phyloP scores from a whole-genome alignment of 2,329 filamentous ascomycete species.

The Clonostachys rosea region DNA sequence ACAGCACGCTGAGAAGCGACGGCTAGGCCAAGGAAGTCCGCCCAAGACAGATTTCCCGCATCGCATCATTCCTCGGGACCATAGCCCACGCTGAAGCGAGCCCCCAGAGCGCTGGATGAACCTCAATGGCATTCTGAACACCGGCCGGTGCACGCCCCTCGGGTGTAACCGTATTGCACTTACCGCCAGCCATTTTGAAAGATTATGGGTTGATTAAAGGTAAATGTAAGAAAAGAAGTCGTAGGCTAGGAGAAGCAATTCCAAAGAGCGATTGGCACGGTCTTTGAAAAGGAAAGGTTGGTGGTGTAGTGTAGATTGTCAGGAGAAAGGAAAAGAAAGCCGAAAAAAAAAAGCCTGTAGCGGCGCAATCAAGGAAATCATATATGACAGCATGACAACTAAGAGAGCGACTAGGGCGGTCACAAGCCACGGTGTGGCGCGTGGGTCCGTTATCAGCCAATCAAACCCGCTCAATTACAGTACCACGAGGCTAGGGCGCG shows the following conservation, averaged over 20 bases:
- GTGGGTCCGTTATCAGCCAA: constrained; percentile 21
- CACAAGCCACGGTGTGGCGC: neutral
- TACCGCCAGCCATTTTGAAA: constrained; percentile 40
- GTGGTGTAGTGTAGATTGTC: constrained; percentile 10
- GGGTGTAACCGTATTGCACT: constrained; percentile 16
- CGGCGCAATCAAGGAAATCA: constrained; percentile 7
- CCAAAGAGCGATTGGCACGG: constrained; percentile 2
- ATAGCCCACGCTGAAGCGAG: too few species aligned
- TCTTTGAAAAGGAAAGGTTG: constrained; percentile 6
- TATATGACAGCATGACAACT: constrained; percentile 32
- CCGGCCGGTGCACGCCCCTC: neutral
- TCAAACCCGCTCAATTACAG: constrained; percentile 25
- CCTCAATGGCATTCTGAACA: constrained; percentile 10
- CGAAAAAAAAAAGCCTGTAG: too few species aligned
- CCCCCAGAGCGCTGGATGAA: neutral
- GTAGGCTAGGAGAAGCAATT: constrained; percentile 9
- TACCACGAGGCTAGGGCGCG: constrained; percentile 9
- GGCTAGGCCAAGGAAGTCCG: too few species aligned
- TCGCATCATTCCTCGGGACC: too few species aligned
- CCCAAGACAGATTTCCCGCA: too few species aligned
- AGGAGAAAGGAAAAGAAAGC: constrained; percentile 9
- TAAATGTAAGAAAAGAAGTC: constrained; percentile 8
- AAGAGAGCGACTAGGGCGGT: neutral
- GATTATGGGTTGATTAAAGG: constrained; percentile 1
- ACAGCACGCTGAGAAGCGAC: too few species aligned